Evolutionary conservation across 768 basidiomycete species (phyloP).

Genomic region (Naganishia antarctica): DNA sequence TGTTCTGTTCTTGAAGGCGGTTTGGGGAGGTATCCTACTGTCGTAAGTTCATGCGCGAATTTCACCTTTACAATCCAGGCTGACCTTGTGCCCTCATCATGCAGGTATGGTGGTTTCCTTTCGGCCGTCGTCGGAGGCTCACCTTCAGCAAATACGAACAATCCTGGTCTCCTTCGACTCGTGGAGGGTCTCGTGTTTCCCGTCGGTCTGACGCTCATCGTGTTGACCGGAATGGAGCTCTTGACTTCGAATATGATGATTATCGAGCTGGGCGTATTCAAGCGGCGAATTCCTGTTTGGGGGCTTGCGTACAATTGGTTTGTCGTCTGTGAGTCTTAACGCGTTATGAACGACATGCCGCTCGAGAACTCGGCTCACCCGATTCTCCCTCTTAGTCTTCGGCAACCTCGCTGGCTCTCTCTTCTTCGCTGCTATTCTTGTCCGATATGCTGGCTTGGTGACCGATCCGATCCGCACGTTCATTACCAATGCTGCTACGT

Average conservation of each 20-base stretch:
- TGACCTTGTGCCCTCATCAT: neutral
- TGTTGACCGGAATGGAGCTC: conserved; percentile 24
- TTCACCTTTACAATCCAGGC: neutral
- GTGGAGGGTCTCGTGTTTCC: conserved; percentile 27
- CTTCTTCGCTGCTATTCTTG: conserved; percentile 24
- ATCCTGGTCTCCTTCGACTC: conserved; percentile 19
- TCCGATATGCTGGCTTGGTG: conserved; percentile 23
- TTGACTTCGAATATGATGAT: conserved; percentile 26
- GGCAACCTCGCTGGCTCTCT: conserved; percentile 25
- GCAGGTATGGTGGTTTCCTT: conserved; percentile 21
- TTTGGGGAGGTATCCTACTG: conserved; percentile 24
- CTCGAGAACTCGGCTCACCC: neutral
- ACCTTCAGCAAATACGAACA: conserved; percentile 18
- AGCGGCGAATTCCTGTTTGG: conserved; percentile 23
- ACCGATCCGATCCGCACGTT: conserved; percentile 15
- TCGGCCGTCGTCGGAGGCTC: conserved; percentile 25
- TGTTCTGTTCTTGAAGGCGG: conserved; percentile 25
- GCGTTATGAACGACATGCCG: no score
- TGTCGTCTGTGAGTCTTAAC: conserved; percentile 27
- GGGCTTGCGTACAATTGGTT: conserved; percentile 22
- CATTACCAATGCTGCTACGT: conserved; percentile 12
- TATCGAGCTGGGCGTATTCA: conserved; percentile 21
- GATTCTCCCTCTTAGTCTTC: conserved; percentile 10
- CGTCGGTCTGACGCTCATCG: conserved; percentile 20
- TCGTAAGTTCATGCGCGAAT: neutral